Conservation (phyloP, 352 stramenopile genomes). For the Ochromonadaceae sp. region DNA sequence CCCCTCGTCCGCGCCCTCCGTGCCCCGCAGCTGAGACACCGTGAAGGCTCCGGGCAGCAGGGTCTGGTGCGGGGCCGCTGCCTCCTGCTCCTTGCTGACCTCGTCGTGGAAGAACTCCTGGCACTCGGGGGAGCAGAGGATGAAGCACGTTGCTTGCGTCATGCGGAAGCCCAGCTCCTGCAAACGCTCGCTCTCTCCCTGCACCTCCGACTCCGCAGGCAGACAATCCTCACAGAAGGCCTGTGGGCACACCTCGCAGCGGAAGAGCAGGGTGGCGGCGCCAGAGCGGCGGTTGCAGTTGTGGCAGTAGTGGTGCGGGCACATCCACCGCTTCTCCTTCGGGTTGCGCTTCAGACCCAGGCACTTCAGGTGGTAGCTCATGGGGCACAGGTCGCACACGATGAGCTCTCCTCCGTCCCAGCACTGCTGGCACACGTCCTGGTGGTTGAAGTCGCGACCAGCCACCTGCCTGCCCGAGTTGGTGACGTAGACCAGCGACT, state of each 20-base stretch:
- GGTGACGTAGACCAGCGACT: not conserved
- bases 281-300: not conserved
- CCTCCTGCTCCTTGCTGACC: not conserved
- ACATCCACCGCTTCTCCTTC: constrained; percentile 8
- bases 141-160: constrained; percentile 19
- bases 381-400: constrained; percentile 17
- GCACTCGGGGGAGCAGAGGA: constrained; percentile 21
- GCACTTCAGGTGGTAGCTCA: constrained; percentile 9
- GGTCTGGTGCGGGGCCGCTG: not conserved
- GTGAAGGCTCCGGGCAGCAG: not conserved
- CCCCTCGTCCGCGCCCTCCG: not conserved
- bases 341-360: not conserved
- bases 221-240: constrained; percentile 33
- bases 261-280: constrained; percentile 26
- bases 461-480: not conserved
- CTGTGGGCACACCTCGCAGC: constrained; percentile 24
- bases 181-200: constrained; percentile 16
- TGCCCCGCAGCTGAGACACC: not conserved
- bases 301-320: constrained; percentile 21
- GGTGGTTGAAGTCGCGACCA: constrained; percentile 18
- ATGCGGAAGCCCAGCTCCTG: constrained; percentile 18
- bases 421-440: constrained; percentile 15
- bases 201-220: constrained; percentile 5
- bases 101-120: constrained; percentile 1
- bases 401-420: constrained; percentile 18